Evolutionary conservation across 176 grass and related monocot genomes (phyloP).

Genomic region (bread wheat (Triticum aestivum)): IWGSC_CS_RefSeq_v2.1 NC_057800.1:44687337-44687836

Average conservation of each 20-base stretch:
- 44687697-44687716: conserved; percentile 62
- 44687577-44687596: neutral
- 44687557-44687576: conserved; percentile 58
- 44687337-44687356: conserved; percentile 93
- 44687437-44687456: conserved; percentile 15
- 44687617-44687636: neutral
- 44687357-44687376: conserved; percentile 95
- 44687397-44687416: conserved; percentile 5
- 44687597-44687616: neutral
- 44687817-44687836: neutral
- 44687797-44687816: neutral
- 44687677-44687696: conserved; percentile 36
- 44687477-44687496: conserved; percentile 98
- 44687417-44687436: neutral
- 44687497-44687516: conserved; percentile 94
- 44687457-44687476: conserved; percentile 62
- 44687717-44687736: conserved; percentile 73
- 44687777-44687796: neutral
- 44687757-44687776: conserved; percentile 57
- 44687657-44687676: conserved; percentile 6
- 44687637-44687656: conserved; percentile 19
- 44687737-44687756: conserved; percentile 87
- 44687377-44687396: conserved; percentile 82
- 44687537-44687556: conserved; percentile 70
- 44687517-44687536: conserved; percentile 66